Evolutionary conservation across 306 rosid genomes (phyloP).

Genomic region (Lathyrus aphaca): DNA sequence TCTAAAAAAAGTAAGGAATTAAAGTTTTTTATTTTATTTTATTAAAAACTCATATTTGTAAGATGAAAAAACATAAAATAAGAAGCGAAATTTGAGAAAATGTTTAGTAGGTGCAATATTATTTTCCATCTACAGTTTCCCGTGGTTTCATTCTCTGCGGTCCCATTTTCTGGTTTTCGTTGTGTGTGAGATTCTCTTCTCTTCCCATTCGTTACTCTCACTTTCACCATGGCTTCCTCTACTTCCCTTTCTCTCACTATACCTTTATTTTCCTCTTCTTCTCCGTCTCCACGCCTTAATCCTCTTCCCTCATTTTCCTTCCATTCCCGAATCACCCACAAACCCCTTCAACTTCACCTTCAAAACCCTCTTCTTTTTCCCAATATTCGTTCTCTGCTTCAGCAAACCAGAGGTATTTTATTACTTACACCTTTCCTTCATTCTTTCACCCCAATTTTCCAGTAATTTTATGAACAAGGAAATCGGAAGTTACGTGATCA

Average conservation of each 20-base stretch:
- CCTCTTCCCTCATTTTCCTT: conserved; percentile 45
- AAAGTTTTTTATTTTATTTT: too few relatives aligned
- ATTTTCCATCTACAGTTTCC: too few relatives aligned
- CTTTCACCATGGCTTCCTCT: conserved; percentile 46
- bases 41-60: too few relatives aligned
- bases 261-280: conserved; percentile 18
- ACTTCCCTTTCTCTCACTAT: background rate
- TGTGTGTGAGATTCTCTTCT: too few relatives aligned
- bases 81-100: too few relatives aligned
- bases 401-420: conserved; percentile 51
- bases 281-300: conserved; percentile 29
- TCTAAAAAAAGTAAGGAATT: too few relatives aligned
- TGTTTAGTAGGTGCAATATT: too few relatives aligned
- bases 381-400: conserved; percentile 47
- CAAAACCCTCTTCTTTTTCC: conserved; percentile 40
- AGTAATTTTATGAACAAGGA: background rate
- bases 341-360: conserved; percentile 40
- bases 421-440: background rate
- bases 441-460: background rate
- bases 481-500: background rate
- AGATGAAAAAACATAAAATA: too few relatives aligned
- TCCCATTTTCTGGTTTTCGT: too few relatives aligned
- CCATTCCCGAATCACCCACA: conserved; percentile 33
- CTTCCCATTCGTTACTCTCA: background rate
- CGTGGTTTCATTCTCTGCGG: too few relatives aligned